phyloP scores from a whole-genome alignment of 2,329 filamentous ascomycete species.

The Hypoxylon rubiginosum region DNA sequence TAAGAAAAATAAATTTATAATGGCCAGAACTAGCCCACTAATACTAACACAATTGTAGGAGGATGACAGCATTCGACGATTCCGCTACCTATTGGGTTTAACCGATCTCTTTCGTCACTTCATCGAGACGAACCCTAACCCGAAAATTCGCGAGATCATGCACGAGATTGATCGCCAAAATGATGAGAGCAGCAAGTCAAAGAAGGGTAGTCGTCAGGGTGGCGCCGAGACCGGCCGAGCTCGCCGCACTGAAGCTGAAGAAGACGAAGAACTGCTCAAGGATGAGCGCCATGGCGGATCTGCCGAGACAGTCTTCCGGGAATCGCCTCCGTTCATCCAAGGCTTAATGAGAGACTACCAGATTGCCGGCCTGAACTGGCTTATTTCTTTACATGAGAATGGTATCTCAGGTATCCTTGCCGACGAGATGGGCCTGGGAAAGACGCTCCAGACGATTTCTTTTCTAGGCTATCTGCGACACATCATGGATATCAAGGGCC shows the following conservation, averaged over 20 bases:
- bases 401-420: constrained; percentile 98
- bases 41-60: constrained; percentile 64
- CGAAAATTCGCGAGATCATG: constrained; percentile 94
- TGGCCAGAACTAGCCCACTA: constrained; percentile 53
- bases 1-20: constrained; percentile 19
- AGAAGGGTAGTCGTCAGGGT: constrained; percentile 82
- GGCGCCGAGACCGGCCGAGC: constrained; percentile 83
- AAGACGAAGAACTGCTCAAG: constrained; percentile 89
- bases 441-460: constrained; percentile 96
- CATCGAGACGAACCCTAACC: constrained; percentile 97
- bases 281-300: constrained; percentile 91
- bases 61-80: constrained; percentile 93
- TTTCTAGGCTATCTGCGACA: constrained; percentile 96
- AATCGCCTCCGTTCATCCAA: constrained; percentile 90
- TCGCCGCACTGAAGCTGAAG: constrained; percentile 94
- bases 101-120: constrained; percentile 99
- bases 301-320: constrained; percentile 90
- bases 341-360: constrained; percentile 97
- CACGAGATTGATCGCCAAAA: constrained; percentile 95
- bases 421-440: constrained; percentile 98
- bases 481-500: constrained; percentile 88
- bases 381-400: constrained; percentile 97
- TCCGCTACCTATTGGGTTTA: constrained; percentile 92
- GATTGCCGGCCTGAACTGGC: constrained; percentile 94
- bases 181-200: constrained; percentile 76